Conservation (phyloP, 2,329 filamentous ascomycete species). For the Sarocladium strictum region DNA sequence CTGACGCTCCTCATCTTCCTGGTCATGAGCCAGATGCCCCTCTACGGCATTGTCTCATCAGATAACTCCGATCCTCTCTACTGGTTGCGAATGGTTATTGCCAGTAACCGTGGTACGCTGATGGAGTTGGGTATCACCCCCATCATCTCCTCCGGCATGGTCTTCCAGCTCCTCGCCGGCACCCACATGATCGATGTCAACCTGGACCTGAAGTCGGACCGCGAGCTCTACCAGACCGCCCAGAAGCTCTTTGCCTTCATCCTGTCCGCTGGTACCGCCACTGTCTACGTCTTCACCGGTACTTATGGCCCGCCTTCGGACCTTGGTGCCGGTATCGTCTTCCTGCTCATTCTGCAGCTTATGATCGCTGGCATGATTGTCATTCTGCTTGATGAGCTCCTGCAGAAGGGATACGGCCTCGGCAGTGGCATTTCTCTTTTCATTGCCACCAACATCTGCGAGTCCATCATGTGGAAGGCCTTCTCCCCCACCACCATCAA, state of each 20-base stretch:
- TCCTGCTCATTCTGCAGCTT: constrained; percentile 95
- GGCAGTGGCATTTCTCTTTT: constrained; percentile 98
- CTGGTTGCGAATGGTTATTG: constrained; percentile 99
- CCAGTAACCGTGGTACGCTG: constrained; percentile 92
- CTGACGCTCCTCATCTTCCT: constrained; percentile 96
- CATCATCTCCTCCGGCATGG: constrained; percentile 99
- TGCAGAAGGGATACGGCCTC: constrained; percentile 98
- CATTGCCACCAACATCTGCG: constrained; percentile 99
- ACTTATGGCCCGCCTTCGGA: constrained; percentile 96
- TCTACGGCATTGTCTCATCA: constrained; percentile 98
- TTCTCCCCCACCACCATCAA: constrained; percentile 99
- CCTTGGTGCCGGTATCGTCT: constrained; percentile 95
- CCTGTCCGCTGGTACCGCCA: constrained; percentile 93
- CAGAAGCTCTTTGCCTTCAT: constrained; percentile 99
- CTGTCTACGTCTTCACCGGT: constrained; percentile 96
- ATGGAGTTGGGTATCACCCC: constrained; percentile 98
- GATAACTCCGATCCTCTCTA: constrained; percentile 97
- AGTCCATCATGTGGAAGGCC: constrained; percentile 99
- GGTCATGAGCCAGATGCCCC: constrained; percentile 99
- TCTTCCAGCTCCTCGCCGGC: constrained; percentile 98
- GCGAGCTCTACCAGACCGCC: constrained; percentile 98
- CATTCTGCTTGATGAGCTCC: constrained; percentile 96
- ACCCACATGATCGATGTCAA: constrained; percentile 99
- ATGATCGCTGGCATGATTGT: constrained; percentile 97
- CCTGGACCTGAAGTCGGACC: constrained; percentile 98